A percentile compares a stretch with the other conserved stretches of the same genome.
phyloP scores from a whole-genome alignment of 345 rosid species.

The Hevea brasiliensis region DNA sequence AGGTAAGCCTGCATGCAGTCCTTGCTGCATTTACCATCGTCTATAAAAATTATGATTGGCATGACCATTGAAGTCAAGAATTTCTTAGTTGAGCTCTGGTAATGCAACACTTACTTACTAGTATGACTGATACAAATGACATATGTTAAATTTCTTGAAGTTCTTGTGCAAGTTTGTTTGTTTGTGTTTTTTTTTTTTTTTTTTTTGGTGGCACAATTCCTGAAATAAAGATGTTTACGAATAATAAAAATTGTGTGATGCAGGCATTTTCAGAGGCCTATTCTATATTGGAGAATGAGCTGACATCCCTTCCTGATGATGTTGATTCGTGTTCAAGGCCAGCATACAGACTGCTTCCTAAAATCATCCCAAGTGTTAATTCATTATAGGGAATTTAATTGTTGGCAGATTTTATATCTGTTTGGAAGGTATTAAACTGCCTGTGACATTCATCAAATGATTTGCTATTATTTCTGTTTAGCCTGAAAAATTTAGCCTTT shows the following conservation, averaged over 20 bases:
- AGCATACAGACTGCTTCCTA: conserved; percentile 58
- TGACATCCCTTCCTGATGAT: conserved; percentile 45
- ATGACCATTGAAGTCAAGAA: background rate
- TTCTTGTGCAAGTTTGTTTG: no score
- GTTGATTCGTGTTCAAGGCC: conserved; percentile 41
- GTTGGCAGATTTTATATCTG: background rate
- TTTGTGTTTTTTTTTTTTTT: no score
- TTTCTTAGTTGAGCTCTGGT: background rate
- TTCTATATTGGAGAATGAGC: conserved; percentile 77
- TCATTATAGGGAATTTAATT: conserved; percentile 18
- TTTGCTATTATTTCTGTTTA: background rate
- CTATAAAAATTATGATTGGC: background rate
- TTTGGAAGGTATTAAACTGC: conserved; percentile 20
- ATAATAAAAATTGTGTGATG: conserved; percentile 22
- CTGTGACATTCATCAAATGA: background rate
- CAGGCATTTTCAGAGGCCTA: conserved; percentile 98
- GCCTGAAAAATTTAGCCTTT: no score
- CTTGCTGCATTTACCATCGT: background rate
- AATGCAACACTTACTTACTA: no score
- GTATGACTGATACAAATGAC: no score
- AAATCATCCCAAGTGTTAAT: conserved; percentile 71
- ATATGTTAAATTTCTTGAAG: no score
- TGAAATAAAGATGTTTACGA: background rate
- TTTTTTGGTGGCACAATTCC: no score
- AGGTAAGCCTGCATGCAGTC: conserved; percentile 44